phyloP scores from a whole-genome alignment of 352 stramenopile genomes.

The Pythium biforme region DNA sequence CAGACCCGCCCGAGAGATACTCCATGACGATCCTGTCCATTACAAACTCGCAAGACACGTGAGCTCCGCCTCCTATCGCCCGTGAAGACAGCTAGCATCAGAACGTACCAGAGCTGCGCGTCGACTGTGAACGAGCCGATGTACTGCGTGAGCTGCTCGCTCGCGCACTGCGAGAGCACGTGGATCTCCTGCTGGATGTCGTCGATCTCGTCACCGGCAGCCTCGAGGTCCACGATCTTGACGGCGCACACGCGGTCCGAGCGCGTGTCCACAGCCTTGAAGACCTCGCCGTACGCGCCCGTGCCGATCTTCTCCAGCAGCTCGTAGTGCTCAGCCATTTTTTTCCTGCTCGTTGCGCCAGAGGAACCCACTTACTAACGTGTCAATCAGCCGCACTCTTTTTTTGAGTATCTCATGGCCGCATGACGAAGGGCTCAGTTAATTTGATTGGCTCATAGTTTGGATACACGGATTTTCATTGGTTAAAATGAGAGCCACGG shows the following conservation, averaged over 20 bases:
- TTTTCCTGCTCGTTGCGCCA: constrained; percentile 28
- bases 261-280: constrained; percentile 65
- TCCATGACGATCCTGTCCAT: constrained; percentile 92
- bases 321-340: constrained; percentile 63
- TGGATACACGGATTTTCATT: background rate
- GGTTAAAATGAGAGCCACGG: background rate
- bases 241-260: constrained; percentile 72
- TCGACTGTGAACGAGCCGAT: constrained; percentile 83
- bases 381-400: background rate
- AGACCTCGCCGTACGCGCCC: constrained; percentile 82
- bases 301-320: constrained; percentile 79
- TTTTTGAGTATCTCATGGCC: constrained; percentile 7
- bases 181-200: constrained; percentile 90
- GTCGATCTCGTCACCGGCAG: constrained; percentile 82
- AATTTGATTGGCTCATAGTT: constrained; percentile 2
- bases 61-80: background rate
- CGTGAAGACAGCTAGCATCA: background rate
- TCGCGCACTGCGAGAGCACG: constrained; percentile 87
- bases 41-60: background rate
- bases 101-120: constrained; percentile 71
- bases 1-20: constrained; percentile 88
- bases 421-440: background rate
- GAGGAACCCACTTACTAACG: background rate
- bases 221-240: constrained; percentile 87
- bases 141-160: constrained; percentile 89